Base-by-base conservation (phyloP, 108 stramenopile species). In the Tribonema minus region DNA sequence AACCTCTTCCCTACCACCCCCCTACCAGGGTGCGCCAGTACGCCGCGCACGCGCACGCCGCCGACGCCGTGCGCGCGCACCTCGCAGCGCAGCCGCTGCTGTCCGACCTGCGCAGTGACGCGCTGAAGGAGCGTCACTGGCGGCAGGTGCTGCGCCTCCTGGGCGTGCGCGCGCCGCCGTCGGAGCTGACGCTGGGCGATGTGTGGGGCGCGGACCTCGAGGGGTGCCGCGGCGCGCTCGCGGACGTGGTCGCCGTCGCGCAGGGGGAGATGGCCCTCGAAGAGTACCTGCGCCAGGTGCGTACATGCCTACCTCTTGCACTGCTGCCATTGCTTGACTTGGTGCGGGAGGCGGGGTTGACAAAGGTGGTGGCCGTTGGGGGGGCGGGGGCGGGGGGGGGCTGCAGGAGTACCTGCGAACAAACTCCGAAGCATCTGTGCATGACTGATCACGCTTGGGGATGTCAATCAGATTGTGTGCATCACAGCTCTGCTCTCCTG, bases 181-280 rank as follows among this genome's bases (percentile, higher is more conserved):
- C 88, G 5, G 94, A 95, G 46, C 87, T 98, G 12, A 96, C 94
- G 6, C 81, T 98, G 30, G 96, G 95, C 37, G 62, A 91, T 28
- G 84, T 98, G 20, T 98, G 96, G 96, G 94, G 92, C 59, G 88
- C 90, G 41, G 94, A 93, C 33, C 85, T 94, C 5, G 33, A 91
- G 30, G 86, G 83, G 0, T 84, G 92, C 61, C 93, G 91, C 85
- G 94, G 93, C 79, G 90, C 89, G 67, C 86, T 99, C 58, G 74
- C 70, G 32, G 95, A 96, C 64, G 88, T 94, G 63, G 85, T 99
- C 31, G 86, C 91, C 23, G 77, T 91, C 33, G 98, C 98, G 30
- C 95, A 96, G 78, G 95, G 96, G 27, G 98, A 99, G 85, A 94
- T 94, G 95, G 96, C 98, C 1, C 90, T 99, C 37, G 96, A 97